Evolutionary conservation across 2,329 filamentous ascomycete genomes (phyloP), one percentile per base, ranked within the genome.

Genomic region (Chrysosphaeria jannelii): DNA sequence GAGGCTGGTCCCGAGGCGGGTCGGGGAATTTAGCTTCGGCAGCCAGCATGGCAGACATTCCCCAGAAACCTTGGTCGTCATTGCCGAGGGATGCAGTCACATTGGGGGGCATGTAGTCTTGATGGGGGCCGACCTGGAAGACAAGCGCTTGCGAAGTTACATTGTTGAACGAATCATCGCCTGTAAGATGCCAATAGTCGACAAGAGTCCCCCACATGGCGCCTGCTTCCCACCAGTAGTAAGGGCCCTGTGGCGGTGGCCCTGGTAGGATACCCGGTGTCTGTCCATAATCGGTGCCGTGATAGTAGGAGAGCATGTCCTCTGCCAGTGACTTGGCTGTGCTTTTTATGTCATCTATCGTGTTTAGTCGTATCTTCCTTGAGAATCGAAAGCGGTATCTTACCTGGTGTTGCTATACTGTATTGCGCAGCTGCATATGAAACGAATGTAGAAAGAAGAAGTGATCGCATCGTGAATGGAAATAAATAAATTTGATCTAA

Each of bases 31-130:
- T 45, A 24, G 46, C 39, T 34, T 64, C 59, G 12, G 53, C 54
- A 2, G 57, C 59, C 3, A 46, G 47, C 43, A 64, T 51, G 7
- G 55, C 54, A 5, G 52, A 46, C 31, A 59, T 45, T 19, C 45
- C 54, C 58, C 59, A 65, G 36, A 56, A 54, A 5, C 47, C 50
- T 39, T 63, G 57, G 29, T 64, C 59, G 31, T 64, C 58, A 33
- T 63, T 64, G 25, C 54, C 55, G 19, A 49, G 34, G 3, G 35
- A 37, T 4, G 38, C 39, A 2, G 48, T 45, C 25, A 43, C 39
- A 31, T 53, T 53, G 2, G 30, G 27, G 1, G 53, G 53, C 45
- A 54, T 47, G 37, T 48, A 60, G 33, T 58, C 42, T 18, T 40
- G 31, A 20, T 51, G 43, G 1, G 44, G 40, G 4, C 53, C 53